Percentiles rank a stretch among this genome's conserved stretches.
Evolutionary conservation across 2,329 filamentous ascomycete genomes (phyloP).

Genomic region (Talaromyces amestolkiae): DNA sequence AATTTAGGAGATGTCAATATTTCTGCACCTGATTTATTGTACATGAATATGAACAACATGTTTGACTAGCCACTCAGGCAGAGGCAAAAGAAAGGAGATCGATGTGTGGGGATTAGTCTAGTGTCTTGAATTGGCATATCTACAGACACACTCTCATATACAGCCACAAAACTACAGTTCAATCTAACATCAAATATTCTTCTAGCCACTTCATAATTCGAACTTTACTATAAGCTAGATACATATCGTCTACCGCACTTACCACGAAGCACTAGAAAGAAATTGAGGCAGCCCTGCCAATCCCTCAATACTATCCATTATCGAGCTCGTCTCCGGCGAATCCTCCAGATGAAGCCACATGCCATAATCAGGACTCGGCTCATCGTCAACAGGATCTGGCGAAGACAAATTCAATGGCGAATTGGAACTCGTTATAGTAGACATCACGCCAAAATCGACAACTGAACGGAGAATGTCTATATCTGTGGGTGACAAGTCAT

Average conservation of each 20-base stretch:
- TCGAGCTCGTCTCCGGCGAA: not conserved
- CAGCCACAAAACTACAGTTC: not conserved
- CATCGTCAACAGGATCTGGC: not conserved
- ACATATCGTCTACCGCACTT: not conserved
- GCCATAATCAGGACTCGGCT: not conserved
- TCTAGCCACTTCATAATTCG: not conserved
- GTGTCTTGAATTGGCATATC: too few relatives aligned
- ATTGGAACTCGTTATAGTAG: not conserved
- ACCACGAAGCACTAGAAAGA: not conserved
- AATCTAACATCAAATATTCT: not conserved
- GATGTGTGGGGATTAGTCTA: too few relatives aligned
- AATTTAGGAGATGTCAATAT: not conserved
- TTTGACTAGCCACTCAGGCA: not conserved
- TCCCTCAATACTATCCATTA: not conserved
- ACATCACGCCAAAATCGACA: not conserved
- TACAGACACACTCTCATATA: too few relatives aligned
- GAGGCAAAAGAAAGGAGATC: too few relatives aligned
- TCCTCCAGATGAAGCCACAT: not conserved
- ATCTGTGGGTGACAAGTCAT: not conserved
- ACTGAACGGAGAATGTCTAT: not conserved
- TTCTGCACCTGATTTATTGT: not conserved
- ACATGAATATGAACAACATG: not conserved
- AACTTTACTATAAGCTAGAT: not conserved
- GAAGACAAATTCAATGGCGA: not conserved
- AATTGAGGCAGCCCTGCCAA: not conserved